These are phyloP conservation scores for Lichtheimia ramosa DNA, from an alignment of 371 early-diverging fungal genomes.

Conservation along the genomic window DNA sequence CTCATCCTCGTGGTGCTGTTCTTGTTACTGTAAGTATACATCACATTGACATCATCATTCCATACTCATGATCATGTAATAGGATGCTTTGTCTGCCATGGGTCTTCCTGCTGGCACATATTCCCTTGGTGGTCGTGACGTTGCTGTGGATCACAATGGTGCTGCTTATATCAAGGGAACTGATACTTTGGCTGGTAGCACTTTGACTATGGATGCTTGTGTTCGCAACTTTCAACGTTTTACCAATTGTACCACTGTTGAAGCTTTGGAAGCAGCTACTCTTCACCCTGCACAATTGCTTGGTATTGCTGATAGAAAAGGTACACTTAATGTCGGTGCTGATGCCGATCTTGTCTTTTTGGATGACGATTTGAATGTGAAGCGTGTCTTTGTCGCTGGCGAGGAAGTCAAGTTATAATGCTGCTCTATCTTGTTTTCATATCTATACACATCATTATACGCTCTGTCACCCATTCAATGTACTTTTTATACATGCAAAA, in stretches of 20 bases:
- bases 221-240: conserved; percentile 80
- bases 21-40: conserved; percentile 54
- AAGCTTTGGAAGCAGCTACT: conserved; percentile 86
- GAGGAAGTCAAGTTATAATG: conserved; percentile 52
- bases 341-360: conserved; percentile 84
- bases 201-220: conserved; percentile 72
- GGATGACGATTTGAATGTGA: conserved; percentile 66
- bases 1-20: conserved; percentile 73
- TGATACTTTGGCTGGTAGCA: conserved; percentile 77
- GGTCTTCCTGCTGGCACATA: conserved; percentile 77
- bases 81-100: conserved; percentile 77
- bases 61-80: neutral
- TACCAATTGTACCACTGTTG: conserved; percentile 76
- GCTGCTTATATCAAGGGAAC: conserved; percentile 83
- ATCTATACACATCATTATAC: neutral
- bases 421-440: neutral
- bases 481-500: too few species aligned
- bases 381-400: conserved; percentile 75
- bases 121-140: conserved; percentile 61
- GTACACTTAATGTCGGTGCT: conserved; percentile 72
- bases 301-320: conserved; percentile 73
- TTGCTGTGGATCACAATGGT: conserved; percentile 56
- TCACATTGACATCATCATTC: too few species aligned
- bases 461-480: neutral
- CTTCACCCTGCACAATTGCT: conserved; percentile 79